Base-by-base conservation (phyloP, 345 rosid species). In the Jatropha curcas region DNA sequence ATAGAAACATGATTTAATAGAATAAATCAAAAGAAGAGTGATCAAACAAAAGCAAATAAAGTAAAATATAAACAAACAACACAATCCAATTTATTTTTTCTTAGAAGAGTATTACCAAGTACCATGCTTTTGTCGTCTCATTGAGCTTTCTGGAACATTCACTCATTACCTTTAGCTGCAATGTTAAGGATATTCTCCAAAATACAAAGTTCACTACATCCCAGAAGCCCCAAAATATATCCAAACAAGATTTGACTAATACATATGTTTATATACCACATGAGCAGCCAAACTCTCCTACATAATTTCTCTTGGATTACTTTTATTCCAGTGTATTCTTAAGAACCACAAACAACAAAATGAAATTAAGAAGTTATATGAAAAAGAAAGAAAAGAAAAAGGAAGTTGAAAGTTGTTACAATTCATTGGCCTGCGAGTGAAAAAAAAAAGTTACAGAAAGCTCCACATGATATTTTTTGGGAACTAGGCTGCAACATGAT, bases 31-130 rank as follows among this genome's bases (percentile, higher is more conserved):
- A 34, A 3, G 22, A 71, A 60, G 30, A 24, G 17, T 31, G 27
- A 67, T 67, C 25, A 50, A 45, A 34, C 60, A 43, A 43, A 39
- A 70, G 2, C 27, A 25, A 12, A 60, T 28, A 28, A 50, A 67
- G 14, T 34, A 59, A 22, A 59, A 71, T 8, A 55, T 51, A 62
- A 64, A 39, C 37, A 59, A 57, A 63, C 5, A 19, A 52, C 43
- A 60, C 24, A 7, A 24, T 72, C 20, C 62, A 19, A 34, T 7
- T 65, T 11, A 48, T 10, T 17, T 27, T 28, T 65, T 4, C n/a
- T 28, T 46, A 16, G 14, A 45, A 1, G 10, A 39, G n/a, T 11
- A 62, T 39, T 39, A 25, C n/a, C 34, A 41, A 24, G 2, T 19
- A 17, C 30, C 33, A 65, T 1, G 4, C 0, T 48, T 19, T 24